phyloP scores from a whole-genome alignment of 1,139 yeast genomes.

The Candida smagusa region DNA sequence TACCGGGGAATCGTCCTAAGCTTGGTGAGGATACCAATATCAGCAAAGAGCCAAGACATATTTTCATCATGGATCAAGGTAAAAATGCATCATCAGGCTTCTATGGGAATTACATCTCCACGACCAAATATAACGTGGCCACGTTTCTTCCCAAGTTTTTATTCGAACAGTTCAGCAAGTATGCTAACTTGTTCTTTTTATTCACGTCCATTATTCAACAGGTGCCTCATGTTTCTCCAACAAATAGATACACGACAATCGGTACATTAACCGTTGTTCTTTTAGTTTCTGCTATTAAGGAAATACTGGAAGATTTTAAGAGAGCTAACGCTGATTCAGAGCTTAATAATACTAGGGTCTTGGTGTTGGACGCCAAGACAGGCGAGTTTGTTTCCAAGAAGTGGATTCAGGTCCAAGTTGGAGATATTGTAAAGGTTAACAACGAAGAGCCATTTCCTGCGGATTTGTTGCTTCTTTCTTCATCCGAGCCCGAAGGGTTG shows the following conservation, averaged over 20 bases:
- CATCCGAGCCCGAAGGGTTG: slow-evolving; percentile 97
- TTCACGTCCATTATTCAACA: slow-evolving; percentile 95
- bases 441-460: slow-evolving; percentile 96
- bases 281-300: slow-evolving; percentile 88
- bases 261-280: slow-evolving; percentile 85
- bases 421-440: slow-evolving; percentile 81
- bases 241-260: slow-evolving; percentile 92
- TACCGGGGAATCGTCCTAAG: slow-evolving; percentile 16
- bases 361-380: slow-evolving; percentile 58
- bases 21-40: slow-evolving; percentile 6
- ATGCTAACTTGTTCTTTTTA: slow-evolving; percentile 90
- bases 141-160: slow-evolving; percentile 93
- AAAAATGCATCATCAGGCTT: slow-evolving; percentile 57
- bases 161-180: slow-evolving; percentile 95
- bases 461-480: slow-evolving; percentile 75
- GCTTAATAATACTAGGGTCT: slow-evolving; percentile 73
- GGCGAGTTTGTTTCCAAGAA: slow-evolving; percentile 63
- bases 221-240: slow-evolving; percentile 95
- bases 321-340: slow-evolving; percentile 88
- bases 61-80: slow-evolving; percentile 60
- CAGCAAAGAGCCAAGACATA: slow-evolving; percentile 55
- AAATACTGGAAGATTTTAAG: slow-evolving; percentile 84
- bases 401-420: slow-evolving; percentile 90
- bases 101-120: slow-evolving; percentile 83
- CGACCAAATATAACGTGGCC: slow-evolving; percentile 93